Evolutionary conservation across 2,329 filamentous ascomycete species (phyloP), one percentile per base, ranked within the genome.

Genomic region (Grosmannia huntii): DNA sequence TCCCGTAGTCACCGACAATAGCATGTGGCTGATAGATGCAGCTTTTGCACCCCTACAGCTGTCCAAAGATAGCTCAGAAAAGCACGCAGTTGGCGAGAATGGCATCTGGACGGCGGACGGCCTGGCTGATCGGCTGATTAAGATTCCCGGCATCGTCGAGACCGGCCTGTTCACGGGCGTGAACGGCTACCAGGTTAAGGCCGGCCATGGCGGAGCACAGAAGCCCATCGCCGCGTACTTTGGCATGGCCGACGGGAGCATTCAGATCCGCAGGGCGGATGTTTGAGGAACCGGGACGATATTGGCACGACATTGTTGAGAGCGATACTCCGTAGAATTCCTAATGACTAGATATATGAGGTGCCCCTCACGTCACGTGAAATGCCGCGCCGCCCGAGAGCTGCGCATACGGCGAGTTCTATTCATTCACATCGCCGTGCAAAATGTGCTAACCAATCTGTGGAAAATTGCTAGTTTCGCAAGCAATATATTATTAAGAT

Each of bases 181-280:
- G 66, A 91, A 92, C 60, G 92, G 92, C 0, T 75, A 82, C 19
- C 78, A 95, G 69, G 81, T 80, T 49, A 78, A 83, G 63, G 57
- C 59, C 12, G 72, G 77, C 66, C 75, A 78, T 57, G 73, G 83
- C 53, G 86, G 87, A 53, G 90, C 89, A 0, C 90, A 96, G 74
- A 95, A 92, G 74, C 94, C 94, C 0, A 80, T 96, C 14, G 90
- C 90, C 31, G 91, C 90, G 27, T 99, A 97, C 74, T 99, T 97
- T 72, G 94, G 94, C 41, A 88, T 94, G 83, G 81, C 86, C 51
- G 87, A 89, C 67, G 88, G 88, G 4, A 77, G 75, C 12, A 85
- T 88, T 16, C 73, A 84, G 66, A 75, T 85, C 1, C 63, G 58
- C 33, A 60, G 58, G n/a, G 63, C 61, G 7, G 25, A 55, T 27